A percentile compares a stretch with the other conserved stretches of the same genome.
phyloP scores from a whole-genome alignment of 139 green algal genomes.

The Tetratostichococcus sp. region DNA sequence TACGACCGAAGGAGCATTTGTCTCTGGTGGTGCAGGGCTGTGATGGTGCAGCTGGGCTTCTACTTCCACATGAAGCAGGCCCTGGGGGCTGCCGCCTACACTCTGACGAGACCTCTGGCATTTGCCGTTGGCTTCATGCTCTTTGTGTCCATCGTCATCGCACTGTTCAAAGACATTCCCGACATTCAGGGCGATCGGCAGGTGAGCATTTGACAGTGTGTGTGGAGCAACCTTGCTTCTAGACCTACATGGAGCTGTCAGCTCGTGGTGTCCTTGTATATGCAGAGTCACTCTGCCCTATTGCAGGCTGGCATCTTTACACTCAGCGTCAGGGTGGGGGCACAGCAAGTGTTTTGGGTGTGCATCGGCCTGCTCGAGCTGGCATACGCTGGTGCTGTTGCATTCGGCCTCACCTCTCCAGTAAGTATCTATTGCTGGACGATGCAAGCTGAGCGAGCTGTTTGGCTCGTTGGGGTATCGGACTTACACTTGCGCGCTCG shows the following conservation, averaged over 20 bases:
- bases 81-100: constrained; percentile 18
- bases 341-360: constrained; percentile 71
- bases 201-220: constrained; percentile 6
- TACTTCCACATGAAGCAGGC: constrained; percentile 74
- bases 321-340: constrained; percentile 76
- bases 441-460: too few relatives aligned
- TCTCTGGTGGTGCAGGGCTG: constrained; percentile 44
- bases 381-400: constrained; percentile 67
- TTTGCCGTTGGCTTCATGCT: constrained; percentile 90
- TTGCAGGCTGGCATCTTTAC: constrained; percentile 62
- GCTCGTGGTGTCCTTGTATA: too few relatives aligned
- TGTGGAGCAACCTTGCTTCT: too few relatives aligned
- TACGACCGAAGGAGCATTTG: too few relatives aligned
- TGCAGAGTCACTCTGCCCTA: too few relatives aligned
- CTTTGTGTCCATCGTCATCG: constrained; percentile 90
- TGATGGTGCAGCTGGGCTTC: constrained; percentile 85
- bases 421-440: constrained; percentile 10
- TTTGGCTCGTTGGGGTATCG: too few relatives aligned
- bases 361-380: constrained; percentile 73
- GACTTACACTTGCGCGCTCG: too few relatives aligned
- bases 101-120: constrained; percentile 33
- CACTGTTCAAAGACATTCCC: constrained; percentile 96
- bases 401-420: constrained; percentile 30
- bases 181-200: constrained; percentile 78
- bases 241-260: too few relatives aligned